Percentiles rank a stretch among this genome's conserved stretches.
These are phyloP conservation scores for Penicillium sp. DNA, from an alignment of 2,329 filamentous ascomycete species.

Conservation along the genomic window DNA sequence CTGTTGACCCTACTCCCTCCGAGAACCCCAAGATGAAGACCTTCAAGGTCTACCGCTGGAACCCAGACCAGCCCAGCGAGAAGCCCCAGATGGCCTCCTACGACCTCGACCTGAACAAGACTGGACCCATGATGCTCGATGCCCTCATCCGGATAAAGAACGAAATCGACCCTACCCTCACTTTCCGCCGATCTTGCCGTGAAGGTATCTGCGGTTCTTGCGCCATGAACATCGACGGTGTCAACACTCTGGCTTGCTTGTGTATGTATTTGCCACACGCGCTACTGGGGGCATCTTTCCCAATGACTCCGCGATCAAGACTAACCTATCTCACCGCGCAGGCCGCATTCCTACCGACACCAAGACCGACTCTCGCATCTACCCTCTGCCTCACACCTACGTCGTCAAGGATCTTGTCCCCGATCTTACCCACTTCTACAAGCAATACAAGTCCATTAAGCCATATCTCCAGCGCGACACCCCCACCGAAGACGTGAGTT, in stretches of 20 bases:
- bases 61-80: constrained; percentile 84
- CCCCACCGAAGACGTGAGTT: constrained; percentile 75
- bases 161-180: constrained; percentile 93
- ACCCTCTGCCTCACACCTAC: constrained; percentile 97
- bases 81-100: constrained; percentile 97
- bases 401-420: constrained; percentile 99
- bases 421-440: constrained; percentile 98
- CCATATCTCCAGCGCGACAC: constrained; percentile 94
- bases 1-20: constrained; percentile 59
- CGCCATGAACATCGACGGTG: constrained; percentile 99
- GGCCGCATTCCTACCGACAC: constrained; percentile 91
- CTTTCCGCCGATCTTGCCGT: constrained; percentile 92
- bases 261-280: constrained; percentile 65
- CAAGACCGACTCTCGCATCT: constrained; percentile 83
- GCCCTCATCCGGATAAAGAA: constrained; percentile 99
- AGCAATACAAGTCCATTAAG: constrained; percentile 99
- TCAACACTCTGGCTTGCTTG: constrained; percentile 95
- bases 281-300: background rate
- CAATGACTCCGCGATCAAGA: background rate
- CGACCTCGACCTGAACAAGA: constrained; percentile 96
- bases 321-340: constrained; percentile 41
- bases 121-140: constrained; percentile 96
- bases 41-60: constrained; percentile 99
- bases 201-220: constrained; percentile 99
- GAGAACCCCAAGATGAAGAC: constrained; percentile 74